Evolutionary conservation across 768 basidiomycete species (phyloP), one percentile per base, ranked within the genome.

Genomic region (Gymnopilus junonius): DNA sequence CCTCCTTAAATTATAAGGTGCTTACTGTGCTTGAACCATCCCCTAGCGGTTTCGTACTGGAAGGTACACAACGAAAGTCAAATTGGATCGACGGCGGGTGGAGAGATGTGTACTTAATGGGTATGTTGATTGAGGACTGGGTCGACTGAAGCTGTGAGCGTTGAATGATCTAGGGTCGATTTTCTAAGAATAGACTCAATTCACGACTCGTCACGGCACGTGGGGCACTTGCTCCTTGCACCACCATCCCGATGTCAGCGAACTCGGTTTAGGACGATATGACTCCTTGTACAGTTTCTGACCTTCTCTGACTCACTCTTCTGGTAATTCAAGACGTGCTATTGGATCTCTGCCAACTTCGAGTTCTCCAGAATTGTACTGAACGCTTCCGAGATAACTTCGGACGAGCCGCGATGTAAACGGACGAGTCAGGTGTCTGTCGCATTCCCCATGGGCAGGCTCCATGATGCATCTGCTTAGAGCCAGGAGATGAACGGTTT

Each of bases 91-190:
- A 68, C 51, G 68, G 69, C 2, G 64, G 61, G 11, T 73, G 70
- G 70, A 48, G 43, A 46, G 70, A 73, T 53, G 59, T 62, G 5
- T 60, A 70, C 51, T 43, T 55, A 6, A 73, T 73, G 72, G 70
- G 69, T 3, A 68, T 73, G n/a, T 48, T 73, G 34, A 63, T 69
- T 5, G 69, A 71, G 7, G 72, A 73, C 17, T 73, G 72, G 71
- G 20, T 61, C n/a, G 34, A 23, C 53, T 17, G 27, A 11, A 17
- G 35, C 32, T 29, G 17, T 17, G 17, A 15, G 37, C 12, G 3
- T 37, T 37, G 37, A 8, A 10, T 37, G 17, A 8, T 12, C 17
- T 37, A 10, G n/a, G n/a, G n/a, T n/a, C n/a, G n/a, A n/a, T n/a
- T n/a, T n/a, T n/a, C n/a, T 10, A n/a, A 42, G 17, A n/a, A 20